phyloP scores from a whole-genome alignment of 345 rosid genomes.

The Murraya paniculata region DNA sequence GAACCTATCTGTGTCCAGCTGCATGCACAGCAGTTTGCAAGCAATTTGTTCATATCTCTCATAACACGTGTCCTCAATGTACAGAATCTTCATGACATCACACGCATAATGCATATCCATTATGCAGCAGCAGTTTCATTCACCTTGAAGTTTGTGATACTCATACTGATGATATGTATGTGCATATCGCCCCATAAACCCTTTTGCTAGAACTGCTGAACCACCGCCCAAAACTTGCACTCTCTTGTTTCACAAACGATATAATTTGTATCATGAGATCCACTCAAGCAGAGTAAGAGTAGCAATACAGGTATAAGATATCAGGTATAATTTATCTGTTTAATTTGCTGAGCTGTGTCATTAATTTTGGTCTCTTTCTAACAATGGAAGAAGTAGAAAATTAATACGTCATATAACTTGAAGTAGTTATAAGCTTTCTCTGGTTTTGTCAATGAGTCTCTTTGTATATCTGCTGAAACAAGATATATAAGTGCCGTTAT shows the following conservation, averaged over 20 bases:
- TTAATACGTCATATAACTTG: too few species aligned
- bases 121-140: too few species aligned
- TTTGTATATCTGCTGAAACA: too few species aligned
- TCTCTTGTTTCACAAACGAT: neutral
- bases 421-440: too few species aligned
- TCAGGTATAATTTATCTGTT: neutral
- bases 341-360: neutral
- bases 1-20: neutral
- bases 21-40: slow-evolving; percentile 17
- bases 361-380: neutral
- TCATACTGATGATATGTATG: too few species aligned
- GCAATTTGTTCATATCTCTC: neutral
- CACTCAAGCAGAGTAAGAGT: neutral
- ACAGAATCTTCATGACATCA: too few species aligned
- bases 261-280: neutral
- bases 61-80: neutral
- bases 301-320: neutral
- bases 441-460: too few species aligned
- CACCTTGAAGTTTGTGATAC: too few species aligned
- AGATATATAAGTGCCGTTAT: too few species aligned
- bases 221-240: neutral
- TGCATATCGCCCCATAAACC: neutral
- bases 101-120: too few species aligned
- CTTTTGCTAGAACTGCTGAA: neutral
- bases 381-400: too few species aligned